Base-by-base conservation (phyloP, 352 stramenopile species). In the Phytophthora crassamura region DNA sequence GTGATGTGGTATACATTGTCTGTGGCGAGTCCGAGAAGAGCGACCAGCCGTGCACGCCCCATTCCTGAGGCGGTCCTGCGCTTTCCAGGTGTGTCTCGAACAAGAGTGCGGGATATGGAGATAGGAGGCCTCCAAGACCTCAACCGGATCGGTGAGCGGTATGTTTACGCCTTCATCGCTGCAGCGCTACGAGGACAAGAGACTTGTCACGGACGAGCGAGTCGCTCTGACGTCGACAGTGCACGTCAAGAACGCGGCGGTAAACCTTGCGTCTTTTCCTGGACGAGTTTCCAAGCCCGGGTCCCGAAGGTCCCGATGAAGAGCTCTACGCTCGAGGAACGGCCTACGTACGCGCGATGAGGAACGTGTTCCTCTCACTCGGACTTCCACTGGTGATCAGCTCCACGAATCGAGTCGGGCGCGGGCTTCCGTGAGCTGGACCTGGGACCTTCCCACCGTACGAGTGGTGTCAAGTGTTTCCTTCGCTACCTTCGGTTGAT, bases 111-210 rank as follows among this genome's bases (percentile, higher is more conserved):
- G n/a, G n/a, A n/a, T n/a, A n/a, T n/a, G n/a, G n/a, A n/a, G n/a
- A n/a, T n/a, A n/a, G n/a, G n/a, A n/a, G n/a, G n/a, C n/a, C n/a
- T n/a, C n/a, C n/a, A n/a, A n/a, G n/a, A n/a, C n/a, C n/a, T n/a
- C n/a, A n/a, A n/a, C n/a, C n/a, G n/a, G n/a, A n/a, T n/a, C n/a
- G n/a, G n/a, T n/a, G n/a, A n/a, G n/a, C n/a, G n/a, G n/a, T n/a
- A 47, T 47, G 40, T 42, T 42, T 8, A 42, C 25, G 45, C 28
- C n/a, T n/a, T n/a, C n/a, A n/a, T n/a, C n/a, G n/a, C n/a, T n/a
- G n/a, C n/a, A n/a, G n/a, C n/a, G n/a, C n/a, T n/a, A n/a, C n/a
- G n/a, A n/a, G n/a, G n/a, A n/a, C n/a, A n/a, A n/a, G n/a, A n/a
- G n/a, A n/a, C n/a, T n/a, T n/a, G n/a, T n/a, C n/a, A n/a, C n/a